Percentiles rank a stretch among this genome's conserved stretches.
phyloP scores from a whole-genome alignment of 2,329 filamentous ascomycete species.

The Arthrobotrys sinensis region DNA sequence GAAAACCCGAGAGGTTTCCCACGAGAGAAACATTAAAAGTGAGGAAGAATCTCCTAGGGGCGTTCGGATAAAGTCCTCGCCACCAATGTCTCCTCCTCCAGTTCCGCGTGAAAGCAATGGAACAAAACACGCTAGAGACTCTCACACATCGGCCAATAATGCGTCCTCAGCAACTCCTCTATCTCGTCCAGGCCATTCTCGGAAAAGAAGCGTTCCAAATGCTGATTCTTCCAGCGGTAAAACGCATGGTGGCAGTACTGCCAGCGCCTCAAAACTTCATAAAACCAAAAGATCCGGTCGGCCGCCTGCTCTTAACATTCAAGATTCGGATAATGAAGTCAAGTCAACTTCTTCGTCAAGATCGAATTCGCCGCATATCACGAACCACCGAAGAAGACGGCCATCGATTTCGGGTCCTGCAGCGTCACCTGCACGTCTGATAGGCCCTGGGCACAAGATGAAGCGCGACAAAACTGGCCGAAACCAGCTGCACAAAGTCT shows the following conservation, averaged over 20 bases:
- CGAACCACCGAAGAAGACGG: conserved; percentile 35
- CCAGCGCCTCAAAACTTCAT: conserved; percentile 19
- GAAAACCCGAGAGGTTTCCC: conserved; percentile 44
- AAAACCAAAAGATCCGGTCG: conserved; percentile 49
- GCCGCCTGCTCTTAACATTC: conserved; percentile 41
- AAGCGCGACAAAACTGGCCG: conserved; percentile 93
- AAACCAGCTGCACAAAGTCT: conserved; percentile 89
- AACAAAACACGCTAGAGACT: conserved; percentile 34
- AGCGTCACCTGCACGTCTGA: conserved; percentile 53
- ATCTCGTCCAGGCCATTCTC: conserved; percentile 44
- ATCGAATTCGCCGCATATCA: conserved; percentile 50
- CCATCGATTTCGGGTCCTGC: conserved; percentile 50
- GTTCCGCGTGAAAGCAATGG: conserved; percentile 57
- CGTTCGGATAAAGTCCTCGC: conserved; percentile 62
- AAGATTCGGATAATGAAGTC: conserved; percentile 52
- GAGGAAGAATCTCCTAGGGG: conserved; percentile 57
- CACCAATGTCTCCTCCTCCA: conserved; percentile 62
- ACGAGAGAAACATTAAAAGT: conserved; percentile 41
- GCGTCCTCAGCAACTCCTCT: conserved; percentile 3
- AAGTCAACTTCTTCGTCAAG: conserved; percentile 53
- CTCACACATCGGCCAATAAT: conserved; percentile 26
- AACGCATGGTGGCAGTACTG: conserved; percentile 7
- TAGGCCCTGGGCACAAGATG: conserved; percentile 76
- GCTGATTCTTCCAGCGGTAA: conserved; percentile 23
- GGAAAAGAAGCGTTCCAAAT: conserved; percentile 48